Evolutionary conservation across 495 filamentous ascomycete species (phyloP).

Genomic region (Tetracladium marchalianum): DNA sequence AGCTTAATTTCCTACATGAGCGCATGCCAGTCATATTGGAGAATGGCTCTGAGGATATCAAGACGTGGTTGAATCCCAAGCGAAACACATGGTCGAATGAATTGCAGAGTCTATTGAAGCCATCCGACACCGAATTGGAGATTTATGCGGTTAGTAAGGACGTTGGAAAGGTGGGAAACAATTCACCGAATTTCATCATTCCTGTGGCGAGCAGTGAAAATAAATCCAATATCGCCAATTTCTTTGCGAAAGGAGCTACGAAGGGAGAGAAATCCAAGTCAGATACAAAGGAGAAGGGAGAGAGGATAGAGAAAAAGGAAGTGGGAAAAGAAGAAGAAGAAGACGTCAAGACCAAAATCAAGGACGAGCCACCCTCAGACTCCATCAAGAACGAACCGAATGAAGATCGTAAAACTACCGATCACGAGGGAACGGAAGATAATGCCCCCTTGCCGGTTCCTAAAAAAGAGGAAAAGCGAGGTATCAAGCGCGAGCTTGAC

Average conservation of each 20-base stretch:
- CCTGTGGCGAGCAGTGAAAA: conserved; percentile 76
- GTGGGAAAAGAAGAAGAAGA: background rate
- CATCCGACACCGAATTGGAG: conserved; percentile 72
- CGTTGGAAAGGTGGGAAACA: conserved; percentile 93
- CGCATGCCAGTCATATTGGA: conserved; percentile 94
- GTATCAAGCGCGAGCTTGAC: conserved; percentile 50
- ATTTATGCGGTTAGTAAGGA: conserved; percentile 79
- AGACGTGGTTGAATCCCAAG: conserved; percentile 69
- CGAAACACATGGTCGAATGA: conserved; percentile 65
- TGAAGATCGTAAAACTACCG: conserved; percentile 31
- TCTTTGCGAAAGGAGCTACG: conserved; percentile 46
- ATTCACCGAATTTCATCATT: conserved; percentile 71
- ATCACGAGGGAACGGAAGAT: conserved; percentile 35
- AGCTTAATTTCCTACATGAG: conserved; percentile 78
- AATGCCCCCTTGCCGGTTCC: conserved; percentile 36
- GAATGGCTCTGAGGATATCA: conserved; percentile 57
- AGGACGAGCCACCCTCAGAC: background rate
- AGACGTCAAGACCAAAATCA: conserved; percentile 10
- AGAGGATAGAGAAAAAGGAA: conserved; percentile 10
- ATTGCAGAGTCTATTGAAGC: conserved; percentile 64
- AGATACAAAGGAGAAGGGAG: conserved; percentile 16
- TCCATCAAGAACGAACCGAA: conserved; percentile 23
- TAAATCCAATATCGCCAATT: conserved; percentile 87
- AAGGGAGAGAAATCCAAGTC: conserved; percentile 16
- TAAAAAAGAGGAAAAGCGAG: conserved; percentile 14